Base-by-base conservation (phyloP, 371 early-diverging fungal species). In the Sporodiniella umbellata region DNA sequence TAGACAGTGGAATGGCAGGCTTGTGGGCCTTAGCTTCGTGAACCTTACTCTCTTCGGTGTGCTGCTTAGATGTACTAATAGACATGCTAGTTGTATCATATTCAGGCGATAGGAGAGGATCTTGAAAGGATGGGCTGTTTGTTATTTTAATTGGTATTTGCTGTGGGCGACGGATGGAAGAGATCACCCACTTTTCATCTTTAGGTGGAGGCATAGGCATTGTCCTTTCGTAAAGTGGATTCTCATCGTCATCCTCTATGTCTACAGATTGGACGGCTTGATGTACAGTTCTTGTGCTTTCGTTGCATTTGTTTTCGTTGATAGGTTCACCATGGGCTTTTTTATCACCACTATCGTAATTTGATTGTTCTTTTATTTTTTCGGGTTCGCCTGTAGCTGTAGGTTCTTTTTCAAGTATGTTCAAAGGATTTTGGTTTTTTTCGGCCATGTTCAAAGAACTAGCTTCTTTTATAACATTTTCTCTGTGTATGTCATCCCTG, bases 181-280 rank as follows among this genome's bases (percentile, higher is more conserved):
- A 72, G 51, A 75, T 75, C 2, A 75, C 62, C 76, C 76, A 75
- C 62, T 72, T 75, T 37, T 75, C 76, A 37, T 66, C 70, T 33
- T 65, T 69, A 14, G 76, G 64, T 10, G 70, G 69, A 8, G 60
- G 57, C 26, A 53, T 24, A 38, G 66, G 66, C 24, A 57, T 56
- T 28, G 37, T 18, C 8, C 31, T 47, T 10, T 52, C 47, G 15
- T 52, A 53, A 25, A 47, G 47, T 19, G 44, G 39, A 12, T 53
- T 56, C 8, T 58, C 58, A 0, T 52, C 58, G 12, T 53, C 60
- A 8, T 58, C 59, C 1, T 62, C 55, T 1, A 56, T 45, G 12
- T 55, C 21, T 0, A 45, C 19, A 3, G 35, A 42, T 0, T 33
- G 30, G 12, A 50, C 26, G 18, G 7, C 15, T 3, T 45, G n/a